phyloP scores from a whole-genome alignment of 768 basidiomycete species.

The Leccinum rimulosum region DNA sequence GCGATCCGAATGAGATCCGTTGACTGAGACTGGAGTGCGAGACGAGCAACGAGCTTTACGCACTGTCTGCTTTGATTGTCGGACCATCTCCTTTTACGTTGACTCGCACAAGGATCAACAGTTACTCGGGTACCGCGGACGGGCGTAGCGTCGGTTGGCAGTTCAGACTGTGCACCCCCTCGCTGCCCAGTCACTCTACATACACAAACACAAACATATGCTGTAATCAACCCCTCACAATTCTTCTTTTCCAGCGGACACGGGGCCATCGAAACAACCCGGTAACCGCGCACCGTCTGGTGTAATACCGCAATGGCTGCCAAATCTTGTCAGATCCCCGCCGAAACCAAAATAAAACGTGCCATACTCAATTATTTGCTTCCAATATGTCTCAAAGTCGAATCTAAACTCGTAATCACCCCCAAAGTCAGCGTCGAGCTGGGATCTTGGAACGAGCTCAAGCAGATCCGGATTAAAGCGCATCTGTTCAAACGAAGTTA shows the following conservation, averaged over 20 bases:
- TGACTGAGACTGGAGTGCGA: constrained; percentile 18
- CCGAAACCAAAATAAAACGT: background rate
- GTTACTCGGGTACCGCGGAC: too few relatives aligned
- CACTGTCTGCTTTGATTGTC: constrained; percentile 36
- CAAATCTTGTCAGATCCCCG: constrained; percentile 1
- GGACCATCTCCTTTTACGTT: constrained; percentile 24
- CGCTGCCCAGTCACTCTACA: constrained; percentile 5
- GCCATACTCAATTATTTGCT: constrained; percentile 66
- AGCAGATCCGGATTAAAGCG: constrained; percentile 82
- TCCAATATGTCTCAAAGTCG: constrained; percentile 74
- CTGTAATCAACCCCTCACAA: constrained; percentile 20
- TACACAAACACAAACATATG: constrained; percentile 23
- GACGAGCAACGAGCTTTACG: constrained; percentile 20
- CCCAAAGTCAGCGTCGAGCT: constrained; percentile 82
- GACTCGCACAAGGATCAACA: constrained; percentile 16
- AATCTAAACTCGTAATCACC: constrained; percentile 74
- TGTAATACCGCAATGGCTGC: constrained; percentile 55
- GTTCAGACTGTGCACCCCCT: constrained; percentile 12
- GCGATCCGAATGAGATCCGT: constrained; percentile 10
- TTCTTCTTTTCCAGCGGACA: background rate
- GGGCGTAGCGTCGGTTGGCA: constrained; percentile 22
- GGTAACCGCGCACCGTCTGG: constrained; percentile 49
- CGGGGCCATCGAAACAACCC: constrained; percentile 30
- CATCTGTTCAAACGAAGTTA: constrained; percentile 48
- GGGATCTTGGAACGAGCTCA: constrained; percentile 69